A percentile compares a stretch with the other conserved stretches of the same genome.
phyloP scores from a whole-genome alignment of 306 rosid species.

The Rosa multiflora region DNA sequence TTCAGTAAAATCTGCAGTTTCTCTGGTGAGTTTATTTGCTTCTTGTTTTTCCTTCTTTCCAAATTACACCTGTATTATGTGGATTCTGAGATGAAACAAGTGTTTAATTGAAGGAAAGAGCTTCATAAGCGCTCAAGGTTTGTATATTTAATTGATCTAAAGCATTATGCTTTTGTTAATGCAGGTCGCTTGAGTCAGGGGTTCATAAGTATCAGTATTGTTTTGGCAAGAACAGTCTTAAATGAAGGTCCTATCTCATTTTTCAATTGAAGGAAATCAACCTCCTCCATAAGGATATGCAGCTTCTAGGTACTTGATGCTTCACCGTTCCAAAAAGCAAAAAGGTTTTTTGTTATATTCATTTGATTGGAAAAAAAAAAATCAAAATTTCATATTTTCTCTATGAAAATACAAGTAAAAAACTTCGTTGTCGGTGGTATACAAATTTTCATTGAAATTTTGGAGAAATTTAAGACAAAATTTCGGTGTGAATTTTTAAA shows the following conservation, averaged over 20 bases:
- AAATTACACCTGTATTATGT: not conserved
- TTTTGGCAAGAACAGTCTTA: not conserved
- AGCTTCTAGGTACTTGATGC: conserved; percentile 18
- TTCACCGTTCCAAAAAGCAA: not conserved
- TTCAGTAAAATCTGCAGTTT: not conserved
- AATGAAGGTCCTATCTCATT: not conserved
- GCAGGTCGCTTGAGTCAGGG: not conserved
- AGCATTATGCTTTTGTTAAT: not conserved
- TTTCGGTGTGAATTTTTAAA: no score
- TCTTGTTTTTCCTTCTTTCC: not conserved
- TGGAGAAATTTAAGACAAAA: no score
- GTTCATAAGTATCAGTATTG: not conserved
- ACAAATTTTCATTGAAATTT: no score
- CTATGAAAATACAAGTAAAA: no score
- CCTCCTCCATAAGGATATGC: not conserved
- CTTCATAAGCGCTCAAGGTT: not conserved
- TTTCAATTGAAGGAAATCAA: not conserved
- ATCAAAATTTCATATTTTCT: no score
- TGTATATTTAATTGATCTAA: not conserved
- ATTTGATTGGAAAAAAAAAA: no score
- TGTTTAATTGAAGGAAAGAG: not conserved
- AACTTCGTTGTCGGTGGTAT: no score
- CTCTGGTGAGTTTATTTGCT: not conserved
- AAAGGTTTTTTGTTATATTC: no score
- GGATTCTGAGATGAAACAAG: not conserved